phyloP scores from a whole-genome alignment of 2,329 filamentous ascomycete genomes.

The Hymenoscyphus fraxineus region DNA sequence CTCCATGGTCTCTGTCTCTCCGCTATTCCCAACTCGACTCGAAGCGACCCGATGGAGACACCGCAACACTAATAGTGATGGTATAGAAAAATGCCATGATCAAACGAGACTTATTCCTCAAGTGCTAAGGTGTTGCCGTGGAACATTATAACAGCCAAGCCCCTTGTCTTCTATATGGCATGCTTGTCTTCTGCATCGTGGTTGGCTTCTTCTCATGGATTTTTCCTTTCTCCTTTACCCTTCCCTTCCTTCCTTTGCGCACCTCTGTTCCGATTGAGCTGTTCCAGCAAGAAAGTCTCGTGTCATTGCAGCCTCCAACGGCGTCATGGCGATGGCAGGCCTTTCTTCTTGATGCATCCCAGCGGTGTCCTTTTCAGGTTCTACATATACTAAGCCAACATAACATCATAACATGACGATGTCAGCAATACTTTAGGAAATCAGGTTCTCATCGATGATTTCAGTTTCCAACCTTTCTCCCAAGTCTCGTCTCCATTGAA shows the following conservation, averaged over 20 bases:
- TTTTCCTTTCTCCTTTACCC: neutral
- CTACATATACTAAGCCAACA: neutral
- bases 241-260: neutral
- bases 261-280: neutral
- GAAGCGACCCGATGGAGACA: neutral
- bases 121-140: neutral
- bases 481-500: neutral
- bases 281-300: neutral
- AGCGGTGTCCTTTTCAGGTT: neutral
- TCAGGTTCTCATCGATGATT: neutral
- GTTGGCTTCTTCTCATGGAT: neutral
- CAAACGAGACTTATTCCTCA: neutral
- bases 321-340: neutral
- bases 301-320: neutral
- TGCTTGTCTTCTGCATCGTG: neutral
- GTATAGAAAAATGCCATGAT: neutral
- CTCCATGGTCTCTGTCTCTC: neutral
- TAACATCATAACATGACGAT: neutral
- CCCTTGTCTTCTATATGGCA: slow-evolving; percentile 2
- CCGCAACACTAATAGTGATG: neutral
- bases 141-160: neutral
- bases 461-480: neutral
- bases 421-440: neutral
- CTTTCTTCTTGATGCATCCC: neutral
- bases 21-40: neutral